Evolutionary conservation across 352 stramenopile genomes (phyloP).

Genomic region (Globisporangium takayamanum): DNA sequence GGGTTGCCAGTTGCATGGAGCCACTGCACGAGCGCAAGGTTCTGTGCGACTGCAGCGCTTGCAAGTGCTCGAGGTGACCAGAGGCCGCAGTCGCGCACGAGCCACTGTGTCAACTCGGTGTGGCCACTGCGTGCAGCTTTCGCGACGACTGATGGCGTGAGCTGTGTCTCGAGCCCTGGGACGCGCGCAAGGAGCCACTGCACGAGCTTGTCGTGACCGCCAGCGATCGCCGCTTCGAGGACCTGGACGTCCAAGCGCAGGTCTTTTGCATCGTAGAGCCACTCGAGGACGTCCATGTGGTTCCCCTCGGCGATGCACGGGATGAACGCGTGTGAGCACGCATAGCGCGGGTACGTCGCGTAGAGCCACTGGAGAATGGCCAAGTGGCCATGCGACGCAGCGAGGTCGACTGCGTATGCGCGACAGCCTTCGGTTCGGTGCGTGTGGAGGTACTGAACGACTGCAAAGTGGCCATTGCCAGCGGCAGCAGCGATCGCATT

Average conservation of each 20-base stretch:
- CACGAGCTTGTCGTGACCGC: conserved; percentile 24
- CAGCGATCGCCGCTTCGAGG: conserved; percentile 26
- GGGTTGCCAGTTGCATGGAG: conserved; percentile 14
- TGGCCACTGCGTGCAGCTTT: conserved; percentile 29
- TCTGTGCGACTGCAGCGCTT: conserved; percentile 20
- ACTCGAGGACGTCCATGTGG: conserved; percentile 28
- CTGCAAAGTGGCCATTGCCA: conserved; percentile 27
- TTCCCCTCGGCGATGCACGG: conserved; percentile 26
- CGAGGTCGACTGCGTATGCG: conserved; percentile 33
- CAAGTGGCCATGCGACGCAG: conserved; percentile 39
- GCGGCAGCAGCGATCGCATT: conserved; percentile 31
- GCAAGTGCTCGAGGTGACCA: conserved; percentile 27
- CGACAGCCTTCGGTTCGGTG: conserved; percentile 31
- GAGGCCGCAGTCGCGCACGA: conserved; percentile 20
- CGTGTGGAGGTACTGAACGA: conserved; percentile 31
- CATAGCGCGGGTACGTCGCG: conserved; percentile 22
- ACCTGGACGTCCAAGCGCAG: conserved; percentile 23
- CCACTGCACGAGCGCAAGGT: conserved; percentile 27
- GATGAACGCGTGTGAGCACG: conserved; percentile 26
- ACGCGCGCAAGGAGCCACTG: conserved; percentile 21
- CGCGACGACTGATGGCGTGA: conserved; percentile 9
- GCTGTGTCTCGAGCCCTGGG: conserved; percentile 11
- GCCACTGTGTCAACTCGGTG: conserved; percentile 18
- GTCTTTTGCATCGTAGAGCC: conserved; percentile 23
- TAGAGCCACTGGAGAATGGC: conserved; percentile 41